A percentile compares a stretch with the other conserved stretches of the same genome.
Evolutionary conservation across 2,329 filamentous ascomycete species (phyloP).

Genomic region (Alternaria longipes): DNA sequence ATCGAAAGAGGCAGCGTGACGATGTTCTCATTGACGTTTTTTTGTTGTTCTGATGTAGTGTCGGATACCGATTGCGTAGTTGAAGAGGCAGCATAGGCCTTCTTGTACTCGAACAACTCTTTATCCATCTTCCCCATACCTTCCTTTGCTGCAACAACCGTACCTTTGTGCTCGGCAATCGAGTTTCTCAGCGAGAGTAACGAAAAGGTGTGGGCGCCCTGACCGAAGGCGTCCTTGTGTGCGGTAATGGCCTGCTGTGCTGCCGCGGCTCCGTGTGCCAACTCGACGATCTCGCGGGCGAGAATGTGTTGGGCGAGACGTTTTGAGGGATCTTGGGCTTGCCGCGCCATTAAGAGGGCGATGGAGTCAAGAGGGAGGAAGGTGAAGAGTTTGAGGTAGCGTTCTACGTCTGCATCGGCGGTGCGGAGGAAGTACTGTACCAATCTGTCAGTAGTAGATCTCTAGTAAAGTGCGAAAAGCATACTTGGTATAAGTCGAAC

Average conservation of each 20-base stretch:
- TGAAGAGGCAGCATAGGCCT: constrained; percentile 33
- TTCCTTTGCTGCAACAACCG: not conserved
- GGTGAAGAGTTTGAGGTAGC: constrained; percentile 87
- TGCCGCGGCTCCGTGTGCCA: constrained; percentile 76
- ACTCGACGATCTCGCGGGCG: constrained; percentile 80
- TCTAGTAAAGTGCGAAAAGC: constrained; percentile 17
- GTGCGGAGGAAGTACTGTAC: constrained; percentile 82
- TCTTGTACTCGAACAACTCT: constrained; percentile 37
- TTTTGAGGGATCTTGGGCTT: constrained; percentile 72
- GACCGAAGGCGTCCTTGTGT: constrained; percentile 60
- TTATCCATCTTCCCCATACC: constrained; percentile 21
- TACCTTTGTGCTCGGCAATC: constrained; percentile 17
- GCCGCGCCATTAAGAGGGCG: constrained; percentile 70
- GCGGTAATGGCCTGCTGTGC: constrained; percentile 70
- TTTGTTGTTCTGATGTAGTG: constrained; percentile 21
- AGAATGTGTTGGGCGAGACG: constrained; percentile 84
- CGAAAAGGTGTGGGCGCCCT: constrained; percentile 43
- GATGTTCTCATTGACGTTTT: constrained; percentile 56
- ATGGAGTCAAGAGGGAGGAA: constrained; percentile 82
- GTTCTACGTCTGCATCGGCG: constrained; percentile 81
- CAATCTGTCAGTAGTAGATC: not conserved
- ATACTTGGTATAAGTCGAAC: constrained; percentile 83
- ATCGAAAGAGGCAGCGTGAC: constrained; percentile 68
- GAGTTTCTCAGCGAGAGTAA: constrained; percentile 36
- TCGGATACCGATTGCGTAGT: constrained; percentile 19